Evolutionary conservation across 257 asterid species (phyloP).

Genomic region (Leptodermis oblonga): DNA sequence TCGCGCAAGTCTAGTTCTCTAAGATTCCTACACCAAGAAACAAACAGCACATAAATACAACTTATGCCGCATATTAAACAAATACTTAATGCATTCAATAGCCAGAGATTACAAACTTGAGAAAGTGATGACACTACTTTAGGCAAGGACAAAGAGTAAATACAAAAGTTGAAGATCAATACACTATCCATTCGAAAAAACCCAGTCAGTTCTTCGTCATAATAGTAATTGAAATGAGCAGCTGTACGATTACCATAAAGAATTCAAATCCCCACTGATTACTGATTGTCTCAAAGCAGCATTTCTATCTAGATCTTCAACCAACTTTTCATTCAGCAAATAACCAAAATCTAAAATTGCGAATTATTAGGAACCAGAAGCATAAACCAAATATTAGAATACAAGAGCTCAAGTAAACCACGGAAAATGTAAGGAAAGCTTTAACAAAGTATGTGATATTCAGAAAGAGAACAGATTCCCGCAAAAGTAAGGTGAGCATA

Average conservation of each 20-base stretch:
- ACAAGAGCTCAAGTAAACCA: neutral
- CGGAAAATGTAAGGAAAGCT: neutral
- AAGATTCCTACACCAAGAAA: constrained; percentile 29
- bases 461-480: neutral
- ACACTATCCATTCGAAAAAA: too few relatives aligned
- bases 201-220: neutral
- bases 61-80: neutral
- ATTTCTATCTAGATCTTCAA: neutral
- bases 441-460: neutral
- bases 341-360: neutral
- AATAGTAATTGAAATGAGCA: neutral
- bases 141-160: neutral
- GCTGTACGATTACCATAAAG: neutral
- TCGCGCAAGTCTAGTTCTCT: constrained; percentile 49
- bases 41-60: neutral
- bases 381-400: neutral
- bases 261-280: neutral
- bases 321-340: neutral
- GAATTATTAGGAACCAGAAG: neutral
- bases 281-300: neutral
- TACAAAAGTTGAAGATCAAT: too few relatives aligned
- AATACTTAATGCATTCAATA: neutral
- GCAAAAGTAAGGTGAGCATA: neutral
- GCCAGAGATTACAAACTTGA: neutral
- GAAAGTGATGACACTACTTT: neutral